A percentile compares a stretch with the other conserved stretches of the same genome.
phyloP scores from a whole-genome alignment of 176 grass and related monocot species.

The Oryza australiensis region DNA sequence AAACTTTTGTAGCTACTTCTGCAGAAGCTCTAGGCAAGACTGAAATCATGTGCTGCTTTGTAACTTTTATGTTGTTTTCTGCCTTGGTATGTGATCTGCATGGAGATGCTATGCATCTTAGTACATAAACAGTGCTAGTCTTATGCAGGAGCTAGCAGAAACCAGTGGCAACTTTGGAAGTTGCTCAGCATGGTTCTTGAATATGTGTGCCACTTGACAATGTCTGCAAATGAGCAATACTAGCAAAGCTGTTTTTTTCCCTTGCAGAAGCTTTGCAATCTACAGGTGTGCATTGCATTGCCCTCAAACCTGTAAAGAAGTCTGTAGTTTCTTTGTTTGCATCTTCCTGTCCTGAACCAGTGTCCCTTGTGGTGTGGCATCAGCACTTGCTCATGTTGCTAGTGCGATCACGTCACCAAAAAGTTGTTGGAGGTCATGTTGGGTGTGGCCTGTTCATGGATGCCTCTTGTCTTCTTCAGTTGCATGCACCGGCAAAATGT shows the following conservation, averaged over 20 bases:
- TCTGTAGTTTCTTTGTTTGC: neutral
- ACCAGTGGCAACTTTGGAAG: conserved; percentile 16
- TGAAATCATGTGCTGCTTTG: neutral
- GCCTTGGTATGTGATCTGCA: neutral
- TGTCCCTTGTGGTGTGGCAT: conserved; percentile 35
- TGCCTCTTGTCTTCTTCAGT: conserved; percentile 35
- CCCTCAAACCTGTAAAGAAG: neutral
- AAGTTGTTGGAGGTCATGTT: conserved; percentile 10
- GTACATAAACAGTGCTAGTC: neutral
- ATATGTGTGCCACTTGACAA: neutral
- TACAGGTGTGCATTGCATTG: neutral
- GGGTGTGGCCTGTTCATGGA: conserved; percentile 1
- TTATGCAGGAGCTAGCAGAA: neutral
- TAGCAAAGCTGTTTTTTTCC: neutral
- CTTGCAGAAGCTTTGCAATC: neutral
- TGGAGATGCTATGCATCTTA: neutral
- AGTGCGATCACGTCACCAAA: conserved; percentile 47
- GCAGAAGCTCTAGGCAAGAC: neutral
- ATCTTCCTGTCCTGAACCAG: conserved; percentile 13
- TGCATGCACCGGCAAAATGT: neutral
- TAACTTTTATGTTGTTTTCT: neutral
- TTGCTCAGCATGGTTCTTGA: conserved; percentile 26
- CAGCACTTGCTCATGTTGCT: conserved; percentile 40
- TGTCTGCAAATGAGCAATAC: conserved; percentile 18
- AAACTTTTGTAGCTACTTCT: neutral